These are phyloP conservation scores for Lepidium africanum DNA, from an alignment of 345 rosid species.

Conservation along the genomic window DNA sequence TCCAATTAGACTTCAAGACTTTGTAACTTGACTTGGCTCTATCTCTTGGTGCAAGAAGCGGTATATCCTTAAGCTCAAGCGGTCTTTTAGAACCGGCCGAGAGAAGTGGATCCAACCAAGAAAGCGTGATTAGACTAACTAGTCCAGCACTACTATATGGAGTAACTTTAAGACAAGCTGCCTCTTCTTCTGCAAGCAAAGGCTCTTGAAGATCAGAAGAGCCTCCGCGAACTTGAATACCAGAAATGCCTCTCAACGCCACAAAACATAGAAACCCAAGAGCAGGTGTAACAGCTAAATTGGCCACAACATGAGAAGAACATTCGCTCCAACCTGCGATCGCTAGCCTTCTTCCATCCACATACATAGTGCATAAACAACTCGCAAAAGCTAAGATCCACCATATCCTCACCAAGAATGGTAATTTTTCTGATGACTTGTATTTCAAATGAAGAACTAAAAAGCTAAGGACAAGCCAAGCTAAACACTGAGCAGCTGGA, in stretches of 20 bases:
- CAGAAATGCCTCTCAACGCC: conserved; percentile 65
- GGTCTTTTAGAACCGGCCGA: conserved; percentile 91
- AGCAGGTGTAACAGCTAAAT: conserved; percentile 78
- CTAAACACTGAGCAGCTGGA: conserved; percentile 65
- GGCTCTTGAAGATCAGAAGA: conserved; percentile 82
- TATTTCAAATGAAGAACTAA: conserved; percentile 73
- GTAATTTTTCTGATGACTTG: conserved; percentile 66
- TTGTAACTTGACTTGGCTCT: conserved; percentile 87
- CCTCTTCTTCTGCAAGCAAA: conserved; percentile 81
- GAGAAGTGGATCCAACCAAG: conserved; percentile 94
- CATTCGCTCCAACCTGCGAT: conserved; percentile 45
- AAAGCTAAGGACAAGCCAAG: conserved; percentile 80
- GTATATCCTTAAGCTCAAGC: conserved; percentile 94
- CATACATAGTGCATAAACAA: conserved; percentile 61
- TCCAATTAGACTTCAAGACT: conserved; percentile 82
- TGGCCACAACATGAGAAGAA: conserved; percentile 61
- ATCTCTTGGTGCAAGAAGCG: conserved; percentile 83
- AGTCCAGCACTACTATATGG: conserved; percentile 72
- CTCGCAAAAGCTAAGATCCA: conserved; percentile 72
- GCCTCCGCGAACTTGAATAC: conserved; percentile 51
- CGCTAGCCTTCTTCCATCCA: conserved; percentile 59
- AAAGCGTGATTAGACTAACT: conserved; percentile 73
- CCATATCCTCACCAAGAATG: conserved; percentile 74
- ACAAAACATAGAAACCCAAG: conserved; percentile 76
- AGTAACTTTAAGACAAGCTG: conserved; percentile 76